Base-by-base conservation (phyloP, 139 green algal genomes). In the Spirogloea muscicola region DNA sequence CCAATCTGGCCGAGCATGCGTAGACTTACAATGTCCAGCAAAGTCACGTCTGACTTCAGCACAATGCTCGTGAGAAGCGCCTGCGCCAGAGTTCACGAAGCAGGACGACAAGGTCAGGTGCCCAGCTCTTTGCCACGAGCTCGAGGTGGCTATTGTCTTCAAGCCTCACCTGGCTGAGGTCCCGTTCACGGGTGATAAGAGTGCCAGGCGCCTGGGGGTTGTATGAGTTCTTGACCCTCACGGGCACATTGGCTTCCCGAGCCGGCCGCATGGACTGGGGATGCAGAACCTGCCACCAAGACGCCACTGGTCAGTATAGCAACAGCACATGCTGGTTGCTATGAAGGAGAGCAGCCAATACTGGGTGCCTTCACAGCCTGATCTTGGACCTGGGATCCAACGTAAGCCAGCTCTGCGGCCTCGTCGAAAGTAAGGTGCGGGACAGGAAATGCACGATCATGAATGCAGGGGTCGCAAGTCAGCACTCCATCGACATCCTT, bases 401-500 rank as follows among this genome's bases (percentile, higher is more conserved):
- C 98, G 77, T 95, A 97, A 0, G 95, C 92, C 55, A 99, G 87
- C 88, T 99, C 95, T 0, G 91, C 95, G 33, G 95, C 95, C 83
- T 99, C 95, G 34, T 99, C 92, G 73, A 92, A 98, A 0, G 95
- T 98, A 18, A 99, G 91, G 77, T 89, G 73, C 0, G 76, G 83
- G 31, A 99, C 90, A 3, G 92, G 86, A 6, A 68, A n/a, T 0
- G 94, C 93, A 31, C 18, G 16, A 44, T 83, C 74, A 29, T 96
- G 86, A 0, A 97, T 85, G 41, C 92, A 84, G 0, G 95, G 95
- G 79, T 99, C 95, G 3, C 79, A 86, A 1, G 90, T 97, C 66
- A 99, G 81, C 71, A 99, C 91, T n/a, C 89, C 94, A 58, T 99
- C 93, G 25, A 99, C 94, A 44, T 99, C 94, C 81, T 99, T 99